Percentiles rank a stretch among this genome's conserved stretches.
phyloP scores from a whole-genome alignment of 345 rosid species.

The Citrus sinensis region DVS_A1.0 CM039168.1:3805001-3805500 shows the following conservation, averaged over 20 bases:
- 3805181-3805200: background rate
- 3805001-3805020: no score
- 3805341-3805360: no score
- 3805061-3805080: constrained; percentile 16
- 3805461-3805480: background rate
- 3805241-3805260: background rate
- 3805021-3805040: constrained; percentile 45
- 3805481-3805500: background rate
- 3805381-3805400: background rate
- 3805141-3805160: background rate
- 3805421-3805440: background rate
- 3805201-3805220: no score
- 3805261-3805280: background rate
- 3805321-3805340: no score
- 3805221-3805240: background rate
- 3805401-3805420: no score
- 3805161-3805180: background rate
- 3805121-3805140: no score
- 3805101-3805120: constrained; percentile 2
- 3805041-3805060: constrained; percentile 49
- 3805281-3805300: background rate
- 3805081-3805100: constrained; percentile 8
- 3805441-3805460: background rate
- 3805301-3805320: background rate
- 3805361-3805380: no score